A percentile compares a stretch with the other conserved stretches of the same genome.
Conservation (phyloP, 2,329 filamentous ascomycete genomes). For the Aspergillus neoniger region DNA sequence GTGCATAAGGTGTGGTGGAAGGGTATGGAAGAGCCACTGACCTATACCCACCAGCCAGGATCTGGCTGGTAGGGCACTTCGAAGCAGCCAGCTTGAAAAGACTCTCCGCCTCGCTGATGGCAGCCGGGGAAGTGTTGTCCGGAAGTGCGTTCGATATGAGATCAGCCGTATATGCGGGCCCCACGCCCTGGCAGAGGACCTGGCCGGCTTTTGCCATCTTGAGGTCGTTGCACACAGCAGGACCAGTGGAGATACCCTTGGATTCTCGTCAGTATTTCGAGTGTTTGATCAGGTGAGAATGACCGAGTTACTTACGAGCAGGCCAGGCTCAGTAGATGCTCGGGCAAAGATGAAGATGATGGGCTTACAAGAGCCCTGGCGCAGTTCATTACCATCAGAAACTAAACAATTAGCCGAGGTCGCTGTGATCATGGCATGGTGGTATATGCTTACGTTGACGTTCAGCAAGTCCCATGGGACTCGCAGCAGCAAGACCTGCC, state of each 20-base stretch:
- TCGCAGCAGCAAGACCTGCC: conserved; percentile 11
- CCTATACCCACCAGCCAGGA: conserved; percentile 51
- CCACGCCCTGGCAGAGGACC: conserved; percentile 48
- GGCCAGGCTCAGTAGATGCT: conserved; percentile 52
- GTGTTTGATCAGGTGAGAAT: background rate
- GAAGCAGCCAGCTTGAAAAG: conserved; percentile 45
- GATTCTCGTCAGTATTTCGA: background rate
- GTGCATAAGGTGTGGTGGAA: too few species aligned
- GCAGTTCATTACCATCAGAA: conserved; percentile 41
- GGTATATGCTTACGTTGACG: conserved; percentile 11
- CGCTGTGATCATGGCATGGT: too few species aligned
- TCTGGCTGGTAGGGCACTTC: conserved; percentile 49
- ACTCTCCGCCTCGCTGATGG: conserved; percentile 45
- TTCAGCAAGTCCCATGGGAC: conserved; percentile 12
- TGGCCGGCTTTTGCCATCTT: conserved; percentile 18
- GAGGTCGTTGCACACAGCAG: conserved; percentile 33
- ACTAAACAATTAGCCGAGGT: conserved; percentile 11
- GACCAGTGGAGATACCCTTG: conserved; percentile 36
- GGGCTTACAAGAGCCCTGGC: conserved; percentile 41
- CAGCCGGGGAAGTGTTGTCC: conserved; percentile 35
- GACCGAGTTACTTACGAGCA: conserved; percentile 40
- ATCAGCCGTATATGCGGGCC: conserved; percentile 44
- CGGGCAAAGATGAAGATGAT: conserved; percentile 53
- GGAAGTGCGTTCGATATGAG: conserved; percentile 42
- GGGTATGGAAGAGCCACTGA: background rate